A percentile compares a stretch with the other conserved stretches of the same genome.
Conservation (phyloP, 73 alveolate species). For the Loxodes magnus region DNA sequence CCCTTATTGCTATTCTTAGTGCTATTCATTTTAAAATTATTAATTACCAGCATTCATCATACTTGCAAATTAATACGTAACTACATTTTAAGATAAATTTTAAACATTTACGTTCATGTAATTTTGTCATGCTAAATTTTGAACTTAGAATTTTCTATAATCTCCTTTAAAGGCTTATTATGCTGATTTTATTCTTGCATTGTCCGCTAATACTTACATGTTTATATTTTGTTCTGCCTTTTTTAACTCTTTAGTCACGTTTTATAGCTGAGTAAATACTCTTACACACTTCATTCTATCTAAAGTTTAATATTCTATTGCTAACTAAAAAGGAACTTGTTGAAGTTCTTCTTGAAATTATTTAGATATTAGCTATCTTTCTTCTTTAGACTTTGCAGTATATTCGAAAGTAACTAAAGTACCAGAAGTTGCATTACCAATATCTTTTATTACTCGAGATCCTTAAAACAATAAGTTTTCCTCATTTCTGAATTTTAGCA, state of each 20-base stretch:
- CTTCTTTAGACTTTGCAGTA: slow-evolving; percentile 42
- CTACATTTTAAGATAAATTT: too few relatives aligned
- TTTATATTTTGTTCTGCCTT: slow-evolving; percentile 53
- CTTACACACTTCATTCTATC: slow-evolving; percentile 69
- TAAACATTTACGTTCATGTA: too few relatives aligned
- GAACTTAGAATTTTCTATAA: too few relatives aligned
- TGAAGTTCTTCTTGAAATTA: slow-evolving; percentile 35
- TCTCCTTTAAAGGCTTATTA: slow-evolving; percentile 53
- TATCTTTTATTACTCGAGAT: slow-evolving; percentile 31
- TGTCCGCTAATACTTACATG: slow-evolving; percentile 51
- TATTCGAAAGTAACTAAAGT: slow-evolving; percentile 72
- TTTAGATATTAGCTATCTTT: slow-evolving; percentile 32
- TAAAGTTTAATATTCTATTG: slow-evolving; percentile 39
- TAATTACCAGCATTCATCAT: too few relatives aligned
- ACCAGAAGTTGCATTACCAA: slow-evolving; percentile 76
- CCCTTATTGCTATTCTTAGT: too few relatives aligned
- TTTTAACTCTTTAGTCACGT: slow-evolving; percentile 46
- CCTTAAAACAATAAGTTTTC: background rate
- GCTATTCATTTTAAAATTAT: too few relatives aligned
- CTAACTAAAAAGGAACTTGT: slow-evolving; percentile 60
- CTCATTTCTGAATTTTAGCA: slow-evolving; percentile 57
- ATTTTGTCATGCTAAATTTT: too few relatives aligned
- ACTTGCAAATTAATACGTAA: too few relatives aligned
- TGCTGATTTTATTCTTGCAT: slow-evolving; percentile 66
- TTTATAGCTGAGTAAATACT: slow-evolving; percentile 42